A percentile compares a stretch with the other conserved stretches of the same genome.
phyloP scores from a whole-genome alignment of 345 rosid genomes.

The Nephelium lappaceum region DNA sequence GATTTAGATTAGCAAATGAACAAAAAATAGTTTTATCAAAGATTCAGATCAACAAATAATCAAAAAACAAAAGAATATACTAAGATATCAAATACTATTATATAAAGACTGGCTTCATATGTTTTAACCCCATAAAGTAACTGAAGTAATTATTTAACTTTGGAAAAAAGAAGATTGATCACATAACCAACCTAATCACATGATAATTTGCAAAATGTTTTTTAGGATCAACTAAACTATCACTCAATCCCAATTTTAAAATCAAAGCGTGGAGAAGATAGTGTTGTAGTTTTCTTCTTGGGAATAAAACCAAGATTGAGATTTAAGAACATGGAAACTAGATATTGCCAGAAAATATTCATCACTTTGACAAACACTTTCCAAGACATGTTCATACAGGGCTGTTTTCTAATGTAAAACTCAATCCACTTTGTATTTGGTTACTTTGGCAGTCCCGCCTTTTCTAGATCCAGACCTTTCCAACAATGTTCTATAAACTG shows the following conservation, averaged over 20 bases:
- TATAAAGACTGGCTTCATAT: too few species aligned
- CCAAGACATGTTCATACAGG: constrained; percentile 42
- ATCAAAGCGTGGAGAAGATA: constrained; percentile 1
- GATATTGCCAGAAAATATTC: constrained; percentile 26
- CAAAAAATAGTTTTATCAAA: too few species aligned
- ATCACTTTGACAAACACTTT: too few species aligned
- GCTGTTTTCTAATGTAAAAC: constrained; percentile 53
- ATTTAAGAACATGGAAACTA: constrained; percentile 8
- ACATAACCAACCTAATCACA: background rate
- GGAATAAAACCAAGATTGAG: background rate
- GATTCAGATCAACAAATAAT: too few species aligned
- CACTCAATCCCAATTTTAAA: too few species aligned
- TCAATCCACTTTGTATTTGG: constrained; percentile 44
- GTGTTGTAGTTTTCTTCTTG: background rate
- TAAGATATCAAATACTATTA: too few species aligned
- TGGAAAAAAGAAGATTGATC: background rate
- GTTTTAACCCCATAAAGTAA: too few species aligned
- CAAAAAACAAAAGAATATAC: too few species aligned
- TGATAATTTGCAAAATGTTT: too few species aligned
- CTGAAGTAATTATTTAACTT: too few species aligned
- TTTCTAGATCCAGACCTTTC: constrained; percentile 39
- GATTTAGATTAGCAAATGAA: too few species aligned
- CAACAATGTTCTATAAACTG: constrained; percentile 25
- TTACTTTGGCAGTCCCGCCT: constrained; percentile 37
- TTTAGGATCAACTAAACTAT: too few species aligned